Evolutionary conservation across 2,329 filamentous ascomycete species (phyloP).

Genomic region (Elsinoe fawcettii): DNA sequence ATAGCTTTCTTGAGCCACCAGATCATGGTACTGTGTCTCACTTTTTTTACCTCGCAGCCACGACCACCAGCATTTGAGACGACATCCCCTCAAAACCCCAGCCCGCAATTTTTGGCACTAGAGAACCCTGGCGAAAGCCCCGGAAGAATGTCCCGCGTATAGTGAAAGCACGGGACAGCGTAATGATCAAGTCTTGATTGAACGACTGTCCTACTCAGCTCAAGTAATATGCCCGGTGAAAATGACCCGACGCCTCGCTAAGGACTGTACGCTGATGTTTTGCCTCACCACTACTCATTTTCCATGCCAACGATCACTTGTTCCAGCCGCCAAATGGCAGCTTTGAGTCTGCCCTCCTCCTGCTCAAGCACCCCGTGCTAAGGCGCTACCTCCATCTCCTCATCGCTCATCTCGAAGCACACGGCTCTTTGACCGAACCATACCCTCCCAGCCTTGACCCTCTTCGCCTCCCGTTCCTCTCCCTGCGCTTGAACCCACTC

Average conservation of each 20-base stretch:
- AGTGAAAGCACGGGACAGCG: neutral
- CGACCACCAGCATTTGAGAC: neutral
- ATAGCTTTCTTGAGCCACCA: neutral
- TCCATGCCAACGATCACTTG: neutral
- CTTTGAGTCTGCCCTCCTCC: neutral
- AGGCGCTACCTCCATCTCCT: neutral
- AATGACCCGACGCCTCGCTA: constrained; percentile 9
- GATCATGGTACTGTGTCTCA: neutral
- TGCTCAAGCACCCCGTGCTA: constrained; percentile 1
- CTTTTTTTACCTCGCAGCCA: neutral
- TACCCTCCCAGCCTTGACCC: neutral
- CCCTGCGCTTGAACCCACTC: neutral
- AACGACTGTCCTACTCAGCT: neutral
- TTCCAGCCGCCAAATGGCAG: neutral
- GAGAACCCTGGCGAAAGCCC: neutral
- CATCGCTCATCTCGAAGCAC: neutral
- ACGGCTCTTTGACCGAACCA: neutral
- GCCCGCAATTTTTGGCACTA: neutral
- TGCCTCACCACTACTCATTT: neutral
- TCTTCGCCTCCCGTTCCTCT: neutral
- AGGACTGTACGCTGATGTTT: neutral
- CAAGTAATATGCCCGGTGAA: neutral
- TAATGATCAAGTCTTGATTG: neutral
- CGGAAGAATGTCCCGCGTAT: neutral
- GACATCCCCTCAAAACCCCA: neutral